Evolutionary conservation across 306 rosid genomes (phyloP), one percentile per base, ranked within the genome.

Genomic region (Quercus suber): DNA sequence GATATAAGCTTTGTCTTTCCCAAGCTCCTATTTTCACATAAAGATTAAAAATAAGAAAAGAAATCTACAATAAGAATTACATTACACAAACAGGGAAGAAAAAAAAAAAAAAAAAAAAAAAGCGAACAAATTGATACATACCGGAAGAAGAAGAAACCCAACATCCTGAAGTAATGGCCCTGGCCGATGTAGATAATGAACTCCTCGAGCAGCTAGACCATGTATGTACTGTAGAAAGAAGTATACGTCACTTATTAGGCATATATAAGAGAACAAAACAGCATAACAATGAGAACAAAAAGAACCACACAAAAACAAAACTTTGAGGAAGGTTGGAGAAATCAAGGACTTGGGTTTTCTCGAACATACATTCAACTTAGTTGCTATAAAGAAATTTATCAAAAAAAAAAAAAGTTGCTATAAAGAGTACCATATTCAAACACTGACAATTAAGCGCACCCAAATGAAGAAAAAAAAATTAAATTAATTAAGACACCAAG

Each of bases 171-270:
- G 94, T 3, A 86, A 79, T 67, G 98, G 96, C 70, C 98, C 99
- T 5, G 99, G 97, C 76, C 87, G 89, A 85, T 96, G 99, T 43
- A 96, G 83, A 83, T 91, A 96, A 81, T 96, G 99, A 85, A 96
- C 97, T 77, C 99, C 99, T 61, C 87, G 87, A 65, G 99, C 99
- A 86, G 98, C 97, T 82, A 96, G 82, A 84, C 98, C 99, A 82
- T 96, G 99, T 67, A 96, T 81, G 70, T 96, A 96, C 99, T 96
- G 93, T 53, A 60, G 60, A 37, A 79, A 88, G 35, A 85, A 78
- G 70, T 64, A 69, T 12, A 61, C 73, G 73, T 56, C 72, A 73
- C 61, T 21, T 21, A 73, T 73, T 77, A 74, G 51, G 68, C 74
- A 49, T 58, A 15, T 35, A 73, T 56, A 73, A 25, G 52, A 79